Conservation (phyloP, 306 rosid genomes). For the Ceratonia siliqua region DNA sequence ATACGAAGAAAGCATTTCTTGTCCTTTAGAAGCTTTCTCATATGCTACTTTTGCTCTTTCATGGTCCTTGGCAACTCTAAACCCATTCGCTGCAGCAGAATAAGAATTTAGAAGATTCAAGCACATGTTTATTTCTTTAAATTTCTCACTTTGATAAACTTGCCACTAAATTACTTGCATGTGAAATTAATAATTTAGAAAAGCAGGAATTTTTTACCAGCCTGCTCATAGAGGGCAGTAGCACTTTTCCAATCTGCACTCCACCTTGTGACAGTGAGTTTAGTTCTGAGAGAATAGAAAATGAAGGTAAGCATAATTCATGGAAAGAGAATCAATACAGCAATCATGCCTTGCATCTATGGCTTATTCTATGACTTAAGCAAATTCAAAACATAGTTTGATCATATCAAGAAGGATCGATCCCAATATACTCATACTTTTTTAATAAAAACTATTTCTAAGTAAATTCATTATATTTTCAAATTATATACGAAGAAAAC, state of each 20-base stretch:
- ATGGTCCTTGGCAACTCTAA: constrained; percentile 63
- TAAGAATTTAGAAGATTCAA: constrained; percentile 4
- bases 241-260: constrained; percentile 89
- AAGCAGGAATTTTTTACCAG: constrained; percentile 50
- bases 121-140: neutral
- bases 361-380: neutral
- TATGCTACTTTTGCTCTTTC: constrained; percentile 87
- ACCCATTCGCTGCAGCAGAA: constrained; percentile 74
- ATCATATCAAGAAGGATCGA: neutral
- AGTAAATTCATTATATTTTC: neutral
- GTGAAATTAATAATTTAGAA: constrained; percentile 20
- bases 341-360: neutral
- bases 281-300: constrained; percentile 55
- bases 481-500: neutral
- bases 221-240: constrained; percentile 84
- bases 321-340: neutral
- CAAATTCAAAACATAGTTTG: constrained; percentile 5
- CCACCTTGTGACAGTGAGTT: constrained; percentile 90
- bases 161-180: neutral
- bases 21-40: constrained; percentile 96
- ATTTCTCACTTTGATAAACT: neutral
- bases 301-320: constrained; percentile 1
- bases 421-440: neutral
- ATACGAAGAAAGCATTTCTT: constrained; percentile 95
- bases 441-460: neutral